Percentiles rank a stretch among this genome's conserved stretches.
Evolutionary conservation across 129 eudicot species (phyloP).

Genomic region (Mikania micrantha): DNA sequence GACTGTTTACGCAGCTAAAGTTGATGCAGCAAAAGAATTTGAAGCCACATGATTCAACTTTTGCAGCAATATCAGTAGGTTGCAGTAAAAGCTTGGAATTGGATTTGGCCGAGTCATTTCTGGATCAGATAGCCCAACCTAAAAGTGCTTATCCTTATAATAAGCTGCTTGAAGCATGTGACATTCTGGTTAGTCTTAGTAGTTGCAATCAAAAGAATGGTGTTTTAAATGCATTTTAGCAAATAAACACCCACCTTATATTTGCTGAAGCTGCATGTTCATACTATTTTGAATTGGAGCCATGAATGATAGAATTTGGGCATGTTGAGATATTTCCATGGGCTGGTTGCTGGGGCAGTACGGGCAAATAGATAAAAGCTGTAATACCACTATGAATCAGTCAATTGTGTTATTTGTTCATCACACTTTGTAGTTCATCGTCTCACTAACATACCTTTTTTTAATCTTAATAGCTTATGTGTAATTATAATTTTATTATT

Average conservation of each 20-base stretch:
- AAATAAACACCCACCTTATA: background rate
- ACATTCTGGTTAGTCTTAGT: slow-evolving; percentile 44
- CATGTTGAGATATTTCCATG: no score
- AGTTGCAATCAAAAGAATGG: background rate
- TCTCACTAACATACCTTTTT: background rate
- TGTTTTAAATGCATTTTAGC: background rate
- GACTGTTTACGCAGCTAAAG: slow-evolving; percentile 46
- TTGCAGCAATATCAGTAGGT: slow-evolving; percentile 57
- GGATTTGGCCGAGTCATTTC: slow-evolving; percentile 58
- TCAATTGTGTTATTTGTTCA: background rate
- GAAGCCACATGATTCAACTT: slow-evolving; percentile 65
- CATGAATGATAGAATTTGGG: background rate
- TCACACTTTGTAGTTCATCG: background rate
- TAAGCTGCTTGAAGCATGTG: slow-evolving; percentile 71
- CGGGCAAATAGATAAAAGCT: no score
- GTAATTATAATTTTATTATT: background rate
- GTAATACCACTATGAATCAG: background rate
- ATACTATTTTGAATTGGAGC: slow-evolving; percentile 16
- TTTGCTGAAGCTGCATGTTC: background rate
- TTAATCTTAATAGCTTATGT: background rate
- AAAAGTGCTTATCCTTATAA: slow-evolving; percentile 54
- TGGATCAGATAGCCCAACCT: slow-evolving; percentile 40
- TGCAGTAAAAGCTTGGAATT: slow-evolving; percentile 62
- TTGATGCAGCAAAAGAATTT: slow-evolving; percentile 56
- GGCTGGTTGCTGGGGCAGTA: no score